phyloP scores from a whole-genome alignment of 768 basidiomycete genomes.

The Psilocybe cubensis region DNA sequence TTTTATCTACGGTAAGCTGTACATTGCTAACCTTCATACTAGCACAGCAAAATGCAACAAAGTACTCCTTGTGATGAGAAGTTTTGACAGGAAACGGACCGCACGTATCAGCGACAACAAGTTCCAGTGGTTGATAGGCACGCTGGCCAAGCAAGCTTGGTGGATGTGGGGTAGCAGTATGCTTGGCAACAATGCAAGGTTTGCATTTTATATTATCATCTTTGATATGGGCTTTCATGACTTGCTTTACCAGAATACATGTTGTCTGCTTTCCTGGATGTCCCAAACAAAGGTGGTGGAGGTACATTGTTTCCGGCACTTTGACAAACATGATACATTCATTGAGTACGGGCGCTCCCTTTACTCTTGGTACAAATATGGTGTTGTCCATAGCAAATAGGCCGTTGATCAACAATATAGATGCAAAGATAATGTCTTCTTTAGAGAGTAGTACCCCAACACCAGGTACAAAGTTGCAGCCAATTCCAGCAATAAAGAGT shows the following conservation, averaged over 20 bases:
- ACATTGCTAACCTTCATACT: too few relatives aligned
- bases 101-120: too few relatives aligned
- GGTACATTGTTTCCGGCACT: slow-evolving; percentile 8
- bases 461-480: too few relatives aligned
- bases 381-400: too few relatives aligned
- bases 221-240: background rate
- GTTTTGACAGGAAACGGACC: background rate
- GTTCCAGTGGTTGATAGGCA: too few relatives aligned
- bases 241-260: too few relatives aligned
- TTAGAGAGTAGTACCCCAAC: too few relatives aligned
- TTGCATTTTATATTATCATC: slow-evolving; percentile 1
- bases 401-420: too few relatives aligned
- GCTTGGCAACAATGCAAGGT: slow-evolving; percentile 9
- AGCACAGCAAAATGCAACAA: background rate
- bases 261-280: slow-evolving; percentile 16
- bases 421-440: too few relatives aligned
- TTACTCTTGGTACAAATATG: too few relatives aligned
- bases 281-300: slow-evolving; percentile 13
- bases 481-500: too few relatives aligned
- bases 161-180: slow-evolving; percentile 1
- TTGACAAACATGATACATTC: background rate
- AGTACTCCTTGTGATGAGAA: background rate
- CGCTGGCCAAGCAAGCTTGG: too few relatives aligned
- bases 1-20: slow-evolving; percentile 9
- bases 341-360: background rate